A percentile compares a stretch with the other conserved stretches of the same genome.
These are phyloP conservation scores for Hypoxylon sp. DNA, from an alignment of 2,329 filamentous ascomycete genomes.

Conservation along the genomic window DNA sequence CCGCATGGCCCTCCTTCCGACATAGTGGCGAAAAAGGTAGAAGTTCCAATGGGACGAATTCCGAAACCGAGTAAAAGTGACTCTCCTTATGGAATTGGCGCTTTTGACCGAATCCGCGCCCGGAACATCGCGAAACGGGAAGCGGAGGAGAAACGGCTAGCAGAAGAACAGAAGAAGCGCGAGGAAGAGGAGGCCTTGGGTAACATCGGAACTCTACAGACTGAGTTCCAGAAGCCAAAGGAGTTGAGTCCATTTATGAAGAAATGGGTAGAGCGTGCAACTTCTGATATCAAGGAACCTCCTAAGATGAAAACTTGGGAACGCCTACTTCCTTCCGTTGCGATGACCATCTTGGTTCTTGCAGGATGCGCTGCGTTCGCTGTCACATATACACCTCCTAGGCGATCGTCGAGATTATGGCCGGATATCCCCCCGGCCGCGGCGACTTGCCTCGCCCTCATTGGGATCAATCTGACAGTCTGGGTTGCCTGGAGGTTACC, in stretches of 20 bases:
- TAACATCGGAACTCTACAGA: conserved; percentile 61
- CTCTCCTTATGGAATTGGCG: conserved; percentile 71
- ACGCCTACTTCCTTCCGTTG: conserved; percentile 69
- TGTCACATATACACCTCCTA: conserved; percentile 67
- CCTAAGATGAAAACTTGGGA: conserved; percentile 68
- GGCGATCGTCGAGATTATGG: conserved; percentile 65
- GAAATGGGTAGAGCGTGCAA: conserved; percentile 62
- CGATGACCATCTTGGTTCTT: conserved; percentile 63
- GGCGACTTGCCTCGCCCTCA: conserved; percentile 74
- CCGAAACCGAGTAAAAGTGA: conserved; percentile 55
- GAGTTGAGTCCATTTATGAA: conserved; percentile 58
- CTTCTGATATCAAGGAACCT: conserved; percentile 66
- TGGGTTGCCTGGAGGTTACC: conserved; percentile 75
- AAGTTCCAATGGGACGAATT: conserved; percentile 47
- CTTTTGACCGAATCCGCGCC: conserved; percentile 70
- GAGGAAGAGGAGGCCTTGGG: conserved; percentile 60
- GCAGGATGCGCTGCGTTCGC: conserved; percentile 61
- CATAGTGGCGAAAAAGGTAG: conserved; percentile 26
- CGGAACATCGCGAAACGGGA: conserved; percentile 66
- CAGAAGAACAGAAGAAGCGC: conserved; percentile 59
- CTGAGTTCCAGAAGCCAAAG: conserved; percentile 56
- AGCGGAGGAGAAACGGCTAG: conserved; percentile 62
- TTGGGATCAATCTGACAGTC: conserved; percentile 71
- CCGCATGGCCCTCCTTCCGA: conserved; percentile 34
- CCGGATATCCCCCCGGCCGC: conserved; percentile 73